Base-by-base conservation (phyloP, 805 yeast genomes). In the Crinitomyces ghanaensis region DNA sequence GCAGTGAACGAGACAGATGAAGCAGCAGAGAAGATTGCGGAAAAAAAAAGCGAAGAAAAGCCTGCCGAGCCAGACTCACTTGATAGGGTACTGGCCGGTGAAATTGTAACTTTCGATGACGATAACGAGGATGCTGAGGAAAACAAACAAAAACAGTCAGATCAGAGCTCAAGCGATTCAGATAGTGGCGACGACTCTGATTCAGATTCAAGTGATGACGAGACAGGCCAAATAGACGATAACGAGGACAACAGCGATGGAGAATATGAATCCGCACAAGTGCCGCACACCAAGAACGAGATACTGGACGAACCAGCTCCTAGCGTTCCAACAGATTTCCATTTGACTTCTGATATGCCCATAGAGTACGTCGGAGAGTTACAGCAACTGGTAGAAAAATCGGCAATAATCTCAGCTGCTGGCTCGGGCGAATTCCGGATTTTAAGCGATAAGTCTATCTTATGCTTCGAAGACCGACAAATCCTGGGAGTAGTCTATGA, bases 391-490 rank as follows among this genome's bases (percentile, higher is more conserved):
- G 85, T 83, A 5, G 93, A 84, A 26, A 66, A 65, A 34, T 76
- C 79, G 37, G 69, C 80, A 2, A 68, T 91, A 4, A 63, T 91
- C 16, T 73, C 74, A 45, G 91, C 94, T 0, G 57, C 59, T 9
- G 55, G 66, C 1, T 81, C 95, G 2, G 97, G 93, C 8, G 96
- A 91, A 48, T 79, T 75, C 50, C 62, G 86, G 27, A 79, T 85
- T 2, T 62, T 88, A 22, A 80, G 76, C 43, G 96, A 84, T 34
- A 46, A 43, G 17, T 77, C 94, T 0, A 62, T 88, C 0, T 64
- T 88, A 3, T 83, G 95, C 48, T 68, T 85, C 28, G 77, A 73
- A 41, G 84, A 82, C 50, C 64, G 77, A 29, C 64, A 70, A 2
- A 57, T 77, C 1, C 46, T 91, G 11, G 97, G 97, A 0, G 75